Evolutionary conservation across 306 rosid genomes (phyloP).

Genomic region (Pyrus pyrifolia): DNA sequence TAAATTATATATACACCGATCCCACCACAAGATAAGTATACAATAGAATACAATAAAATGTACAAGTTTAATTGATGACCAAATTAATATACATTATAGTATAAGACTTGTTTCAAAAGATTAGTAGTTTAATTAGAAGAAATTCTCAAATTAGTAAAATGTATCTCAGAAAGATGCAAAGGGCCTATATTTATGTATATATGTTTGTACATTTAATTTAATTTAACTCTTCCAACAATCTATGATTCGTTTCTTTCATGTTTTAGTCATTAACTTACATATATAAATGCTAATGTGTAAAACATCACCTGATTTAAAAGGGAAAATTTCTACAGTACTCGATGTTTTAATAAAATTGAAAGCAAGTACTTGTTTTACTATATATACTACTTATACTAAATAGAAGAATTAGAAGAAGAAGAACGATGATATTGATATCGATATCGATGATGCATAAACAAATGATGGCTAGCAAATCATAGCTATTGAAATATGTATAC

Average conservation of each 20-base stretch:
- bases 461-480: neutral
- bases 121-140: neutral
- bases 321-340: too few relatives aligned
- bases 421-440: neutral
- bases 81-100: too few relatives aligned
- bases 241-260: neutral
- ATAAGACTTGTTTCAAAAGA: neutral
- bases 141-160: too few relatives aligned
- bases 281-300: neutral
- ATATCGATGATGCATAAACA: too few relatives aligned
- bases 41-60: neutral
- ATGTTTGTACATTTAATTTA: too few relatives aligned
- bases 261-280: neutral
- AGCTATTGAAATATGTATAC: neutral
- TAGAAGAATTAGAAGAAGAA: neutral
- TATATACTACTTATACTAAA: neutral
- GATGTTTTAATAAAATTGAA: too few relatives aligned
- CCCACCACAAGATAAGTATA: neutral
- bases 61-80: neutral
- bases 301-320: neutral
- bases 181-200: neutral
- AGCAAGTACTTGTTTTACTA: too few relatives aligned
- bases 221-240: neutral
- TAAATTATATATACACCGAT: neutral
- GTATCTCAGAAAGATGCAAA: neutral